Conservation (phyloP, 2,329 filamentous ascomycete genomes). For the Macroventuria anomochaeta region DNA sequence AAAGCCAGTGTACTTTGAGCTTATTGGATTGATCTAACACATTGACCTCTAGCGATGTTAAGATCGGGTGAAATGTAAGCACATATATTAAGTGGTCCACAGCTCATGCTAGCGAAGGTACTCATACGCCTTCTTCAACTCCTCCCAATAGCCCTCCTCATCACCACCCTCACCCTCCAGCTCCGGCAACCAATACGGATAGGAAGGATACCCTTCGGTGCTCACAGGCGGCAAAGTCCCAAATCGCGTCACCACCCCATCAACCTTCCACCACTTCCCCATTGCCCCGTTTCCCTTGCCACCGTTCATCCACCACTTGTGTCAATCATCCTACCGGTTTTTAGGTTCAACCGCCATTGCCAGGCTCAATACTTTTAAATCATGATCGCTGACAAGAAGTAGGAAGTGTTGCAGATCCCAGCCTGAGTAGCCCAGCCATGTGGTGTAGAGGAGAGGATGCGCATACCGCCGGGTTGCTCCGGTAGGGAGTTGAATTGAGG, state of each 20-base stretch:
- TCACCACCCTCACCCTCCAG: not conserved
- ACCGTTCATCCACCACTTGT: no score
- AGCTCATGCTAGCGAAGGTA: no score
- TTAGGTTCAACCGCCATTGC: conserved; percentile 51
- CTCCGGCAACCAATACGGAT: not conserved
- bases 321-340: no score
- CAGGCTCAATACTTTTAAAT: conserved; percentile 52
- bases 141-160: no score
- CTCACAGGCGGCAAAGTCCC: not conserved
- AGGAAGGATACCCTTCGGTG: not conserved
- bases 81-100: no score
- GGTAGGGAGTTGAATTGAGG: no score
- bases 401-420: not conserved
- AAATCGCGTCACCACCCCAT: not conserved
- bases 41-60: no score
- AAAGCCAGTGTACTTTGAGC: no score
- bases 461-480: no score
- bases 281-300: conserved; percentile 10
- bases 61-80: no score
- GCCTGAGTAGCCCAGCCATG: not conserved
- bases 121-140: no score
- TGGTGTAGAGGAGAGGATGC: not conserved
- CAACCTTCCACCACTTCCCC: conserved; percentile 30
- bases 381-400: not conserved
- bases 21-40: no score